Percentiles rank a stretch among this genome's conserved stretches.
phyloP scores from a whole-genome alignment of 257 asterid genomes.

The Solanum bulbocastanum region DNA sequence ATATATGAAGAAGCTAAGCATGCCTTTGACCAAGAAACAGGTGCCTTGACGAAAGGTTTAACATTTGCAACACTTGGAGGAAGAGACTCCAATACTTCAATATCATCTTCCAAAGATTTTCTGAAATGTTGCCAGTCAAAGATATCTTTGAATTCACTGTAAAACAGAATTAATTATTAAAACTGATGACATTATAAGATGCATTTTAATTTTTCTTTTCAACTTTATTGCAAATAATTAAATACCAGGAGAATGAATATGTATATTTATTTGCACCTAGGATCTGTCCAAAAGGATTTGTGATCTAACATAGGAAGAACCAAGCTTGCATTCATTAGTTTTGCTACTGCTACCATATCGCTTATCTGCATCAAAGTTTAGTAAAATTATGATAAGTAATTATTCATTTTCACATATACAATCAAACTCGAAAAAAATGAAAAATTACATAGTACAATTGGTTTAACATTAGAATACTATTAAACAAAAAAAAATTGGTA shows the following conservation, averaged over 20 bases:
- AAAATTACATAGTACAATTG: too few relatives aligned
- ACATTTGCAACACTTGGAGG: constrained; percentile 10
- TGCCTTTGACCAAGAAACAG: constrained; percentile 41
- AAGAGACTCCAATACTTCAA: constrained; percentile 23
- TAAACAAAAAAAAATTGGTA: neutral
- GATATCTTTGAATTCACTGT: constrained; percentile 38
- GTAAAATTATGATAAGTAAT: neutral
- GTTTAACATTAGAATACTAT: neutral
- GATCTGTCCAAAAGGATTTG: constrained; percentile 32
- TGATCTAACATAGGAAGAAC: constrained; percentile 36
- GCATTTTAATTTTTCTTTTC: neutral
- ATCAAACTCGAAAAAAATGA: neutral
- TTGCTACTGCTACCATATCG: constrained; percentile 38
- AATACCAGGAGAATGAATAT: neutral
- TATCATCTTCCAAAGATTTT: constrained; percentile 20
- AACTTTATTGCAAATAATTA: neutral
- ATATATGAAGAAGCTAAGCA: neutral
- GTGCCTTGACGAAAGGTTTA: constrained; percentile 15
- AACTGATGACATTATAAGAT: neutral
- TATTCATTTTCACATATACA: neutral
- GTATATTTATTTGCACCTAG: constrained; percentile 15
- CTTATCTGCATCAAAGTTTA: constrained; percentile 16
- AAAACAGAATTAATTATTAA: neutral
- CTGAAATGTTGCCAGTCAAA: constrained; percentile 29
- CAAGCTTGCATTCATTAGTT: constrained; percentile 26